Evolutionary conservation across 805 yeast genomes (phyloP), one percentile per base, ranked within the genome.

Genomic region (Geotrichum ghanense): DNA sequence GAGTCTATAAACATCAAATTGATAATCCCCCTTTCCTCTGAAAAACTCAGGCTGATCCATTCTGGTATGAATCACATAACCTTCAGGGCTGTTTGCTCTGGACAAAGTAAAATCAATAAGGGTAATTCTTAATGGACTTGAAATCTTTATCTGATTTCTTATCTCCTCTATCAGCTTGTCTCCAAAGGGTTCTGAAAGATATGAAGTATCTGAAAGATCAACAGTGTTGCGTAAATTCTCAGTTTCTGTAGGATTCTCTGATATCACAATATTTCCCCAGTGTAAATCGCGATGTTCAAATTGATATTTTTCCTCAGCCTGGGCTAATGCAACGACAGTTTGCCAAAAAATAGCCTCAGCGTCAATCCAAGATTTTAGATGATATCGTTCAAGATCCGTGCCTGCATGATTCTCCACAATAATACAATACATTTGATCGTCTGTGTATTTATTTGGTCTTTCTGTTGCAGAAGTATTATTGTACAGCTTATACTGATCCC

Each of bases 261-360:
- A 45, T 16, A 82, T 64, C 14, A 79, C 64, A 45, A 82, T 66
- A 55, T 82, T 82, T 10, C 81, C 80, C 72, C 82, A 70, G 51
- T 79, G 82, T 49, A 83, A 61, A 59, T 82, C 85, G 42, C 90
- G 68, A 55, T 83, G 90, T 61, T 82, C 89, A 61, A 81, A 81
- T 50, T 72, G 67, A 49, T 66, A 64, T 31, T 63, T 56, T 14
- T 65, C 59, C 59, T 83, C 88, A 1, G 77, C 81, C 7, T 61
- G 62, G 22, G 74, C 70, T 22, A 82, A 60, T 3, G 69, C 60
- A n/a, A 65, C 59, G 1, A 69, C 76, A 22, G 78, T 63, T 50
- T 70, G 70, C 76, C 79, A 73, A 53, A 82, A 79, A 1, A 82
- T 70, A 7, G 50, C 47, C 57, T 66, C 58, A 10, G 69, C 68